Conservation (phyloP, 2,329 filamentous ascomycete genomes). For the Colletotrichum neosansevieriae region DNA sequence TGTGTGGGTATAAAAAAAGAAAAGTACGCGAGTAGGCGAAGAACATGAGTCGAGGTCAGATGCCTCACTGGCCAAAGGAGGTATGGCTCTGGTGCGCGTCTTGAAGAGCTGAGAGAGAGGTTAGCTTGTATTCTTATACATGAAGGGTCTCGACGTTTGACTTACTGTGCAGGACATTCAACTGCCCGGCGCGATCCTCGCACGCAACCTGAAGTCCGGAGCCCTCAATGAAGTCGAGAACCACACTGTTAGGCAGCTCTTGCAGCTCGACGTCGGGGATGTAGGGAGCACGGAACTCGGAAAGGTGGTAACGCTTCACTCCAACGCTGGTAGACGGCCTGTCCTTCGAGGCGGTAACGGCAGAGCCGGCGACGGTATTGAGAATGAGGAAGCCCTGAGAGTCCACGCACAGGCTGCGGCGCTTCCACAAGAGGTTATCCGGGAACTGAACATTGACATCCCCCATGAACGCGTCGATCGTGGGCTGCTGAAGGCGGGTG, state of each 20-base stretch:
- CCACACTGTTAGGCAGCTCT: constrained; percentile 89
- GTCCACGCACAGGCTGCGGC: constrained; percentile 88
- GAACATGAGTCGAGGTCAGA: constrained; percentile 7
- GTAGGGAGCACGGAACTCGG: constrained; percentile 83
- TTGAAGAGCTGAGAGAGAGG: constrained; percentile 53
- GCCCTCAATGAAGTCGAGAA: constrained; percentile 71
- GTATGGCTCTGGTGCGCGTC: constrained; percentile 55
- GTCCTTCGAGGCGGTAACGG: constrained; percentile 63
- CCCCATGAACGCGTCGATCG: constrained; percentile 77
- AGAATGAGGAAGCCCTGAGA: constrained; percentile 86
- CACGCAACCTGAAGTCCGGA: constrained; percentile 74
- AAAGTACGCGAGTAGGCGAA: constrained; percentile 18
- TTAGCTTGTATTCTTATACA: constrained; percentile 44
- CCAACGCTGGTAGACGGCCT: constrained; percentile 62
- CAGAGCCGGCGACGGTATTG: constrained; percentile 65
- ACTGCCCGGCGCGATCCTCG: constrained; percentile 70
- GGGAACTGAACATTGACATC: constrained; percentile 98
- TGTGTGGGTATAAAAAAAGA: constrained; percentile 26
- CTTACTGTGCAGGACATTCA: constrained; percentile 66
- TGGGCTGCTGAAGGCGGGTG: constrained; percentile 49
- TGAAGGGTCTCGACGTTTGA: constrained; percentile 32
- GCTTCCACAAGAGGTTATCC: constrained; percentile 96
- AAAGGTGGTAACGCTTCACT: constrained; percentile 85
- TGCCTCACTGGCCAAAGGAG: constrained; percentile 47
- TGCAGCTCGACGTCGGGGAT: constrained; percentile 91